Base-by-base conservation (phyloP, 805 yeast species). In the Myxozyma geophila region DNA sequence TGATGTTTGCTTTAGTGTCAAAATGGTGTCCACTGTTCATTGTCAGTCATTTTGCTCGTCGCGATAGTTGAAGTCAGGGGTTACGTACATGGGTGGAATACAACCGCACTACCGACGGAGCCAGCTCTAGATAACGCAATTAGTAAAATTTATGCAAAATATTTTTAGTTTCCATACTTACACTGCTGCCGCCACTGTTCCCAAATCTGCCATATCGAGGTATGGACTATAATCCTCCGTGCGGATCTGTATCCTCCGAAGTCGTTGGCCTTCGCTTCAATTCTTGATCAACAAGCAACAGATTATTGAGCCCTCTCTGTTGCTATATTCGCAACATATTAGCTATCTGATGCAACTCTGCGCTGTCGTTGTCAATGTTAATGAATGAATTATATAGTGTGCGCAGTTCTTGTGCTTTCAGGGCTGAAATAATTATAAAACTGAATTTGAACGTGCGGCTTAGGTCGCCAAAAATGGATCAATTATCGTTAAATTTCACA, bases 51-150 rank as follows among this genome's bases (percentile, higher is more conserved):
- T 10, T 41, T 36, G 7, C 28, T 28, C 28, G 28, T 28, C 28
- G 28, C 33, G 28, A 19, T 23, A 53, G 1, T 13, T 7, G 17
- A 17, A 35, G 17, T 8, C 12, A 50, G 19, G 7, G 17, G 36
- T 9, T 5, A 52, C 58, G 8, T 50, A 66, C 69, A 44, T 7
- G 69, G 69, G 57, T 66, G 68, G 19, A 66, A 66, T 7, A 66
- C 59, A 23, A 66, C 62, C n/a, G 66, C 36, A 15, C 62, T 59
- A 19, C 62, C 67, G 23, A 66, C 69, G 6, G 59, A 64, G 10
- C 67, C 69, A 2, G 64, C 64, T 7, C 69, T 65, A 21, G 13
- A 28, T 12, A 3, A 36, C 13, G 15, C 36, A 43, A 54, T 33
- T 12, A 46, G 21, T n/a, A 46, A 46, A 19, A 15, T 12, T 7